phyloP scores from a whole-genome alignment of 2,329 filamentous ascomycete species.

The Byssothecium circinans region DNA sequence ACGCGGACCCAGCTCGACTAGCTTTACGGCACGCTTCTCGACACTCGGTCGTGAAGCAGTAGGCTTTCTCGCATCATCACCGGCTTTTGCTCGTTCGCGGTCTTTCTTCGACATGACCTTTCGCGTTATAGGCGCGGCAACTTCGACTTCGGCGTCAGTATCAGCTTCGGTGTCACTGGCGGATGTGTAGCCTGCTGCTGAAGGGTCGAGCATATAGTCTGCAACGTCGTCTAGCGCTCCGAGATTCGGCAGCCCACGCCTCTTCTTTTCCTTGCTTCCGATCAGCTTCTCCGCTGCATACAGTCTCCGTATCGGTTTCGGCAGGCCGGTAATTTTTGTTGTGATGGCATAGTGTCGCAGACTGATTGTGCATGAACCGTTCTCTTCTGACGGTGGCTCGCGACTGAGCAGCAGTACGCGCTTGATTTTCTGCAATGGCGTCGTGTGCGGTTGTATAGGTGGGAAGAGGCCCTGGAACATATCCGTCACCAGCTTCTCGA shows the following conservation, averaged over 20 bases:
- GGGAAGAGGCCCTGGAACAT: slow-evolving; percentile 97
- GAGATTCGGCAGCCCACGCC: slow-evolving; percentile 76
- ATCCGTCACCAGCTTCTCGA: slow-evolving; percentile 89
- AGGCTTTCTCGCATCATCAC: slow-evolving; percentile 42
- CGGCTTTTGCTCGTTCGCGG: slow-evolving; percentile 45
- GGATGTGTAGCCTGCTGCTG: slow-evolving; percentile 81
- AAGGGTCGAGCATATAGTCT: slow-evolving; percentile 85
- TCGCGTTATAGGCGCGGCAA: slow-evolving; percentile 62
- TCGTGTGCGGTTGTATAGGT: slow-evolving; percentile 88
- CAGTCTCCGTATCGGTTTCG: slow-evolving; percentile 78
- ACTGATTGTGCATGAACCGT: slow-evolving; percentile 73
- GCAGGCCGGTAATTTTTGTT: slow-evolving; percentile 81
- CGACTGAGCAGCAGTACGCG: slow-evolving; percentile 89
- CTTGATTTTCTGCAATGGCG: slow-evolving; percentile 87
- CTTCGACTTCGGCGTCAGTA: slow-evolving; percentile 93
- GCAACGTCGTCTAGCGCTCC: slow-evolving; percentile 90
- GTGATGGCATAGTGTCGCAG: slow-evolving; percentile 95
- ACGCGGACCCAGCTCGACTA: slow-evolving; percentile 88
- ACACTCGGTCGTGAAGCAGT: slow-evolving; percentile 53
- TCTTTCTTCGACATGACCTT: slow-evolving; percentile 63
- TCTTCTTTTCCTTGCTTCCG: slow-evolving; percentile 60
- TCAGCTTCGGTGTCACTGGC: slow-evolving; percentile 92
- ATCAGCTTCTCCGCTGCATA: slow-evolving; percentile 83
- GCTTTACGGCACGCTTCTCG: slow-evolving; percentile 84
- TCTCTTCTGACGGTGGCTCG: slow-evolving; percentile 55